A percentile compares a stretch with the other conserved stretches of the same genome.
phyloP scores from a whole-genome alignment of 176 grass and related monocot genomes.

The Rhipidocladum racemiflorum region DNA sequence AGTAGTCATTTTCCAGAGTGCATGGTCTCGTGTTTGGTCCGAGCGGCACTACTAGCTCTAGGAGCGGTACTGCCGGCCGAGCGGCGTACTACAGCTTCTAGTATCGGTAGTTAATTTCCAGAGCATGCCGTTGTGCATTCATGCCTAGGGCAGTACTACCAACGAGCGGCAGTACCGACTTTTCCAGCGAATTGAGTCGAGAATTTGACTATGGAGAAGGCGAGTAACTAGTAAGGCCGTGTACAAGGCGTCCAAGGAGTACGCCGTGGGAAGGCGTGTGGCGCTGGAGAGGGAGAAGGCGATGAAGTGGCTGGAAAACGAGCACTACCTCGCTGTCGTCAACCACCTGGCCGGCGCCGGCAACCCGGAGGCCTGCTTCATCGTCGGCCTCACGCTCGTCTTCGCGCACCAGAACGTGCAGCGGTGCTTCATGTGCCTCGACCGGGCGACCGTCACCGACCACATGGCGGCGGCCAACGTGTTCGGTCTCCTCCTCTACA shows the following conservation, averaged over 20 bases:
- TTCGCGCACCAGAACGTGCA: neutral
- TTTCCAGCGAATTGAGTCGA: too few species aligned
- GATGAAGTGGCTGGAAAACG: conserved; percentile 14
- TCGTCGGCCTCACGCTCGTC: neutral
- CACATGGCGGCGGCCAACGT: conserved; percentile 23
- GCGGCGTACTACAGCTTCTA: too few species aligned
- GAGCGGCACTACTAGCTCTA: too few species aligned
- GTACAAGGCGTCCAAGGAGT: neutral
- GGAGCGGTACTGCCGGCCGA: too few species aligned
- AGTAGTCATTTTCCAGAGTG: too few species aligned
- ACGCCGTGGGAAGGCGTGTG: neutral
- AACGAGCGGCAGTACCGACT: too few species aligned
- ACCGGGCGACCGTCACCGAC: neutral
- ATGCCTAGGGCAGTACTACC: too few species aligned
- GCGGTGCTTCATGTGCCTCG: neutral
- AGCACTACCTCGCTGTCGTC: conserved; percentile 13
- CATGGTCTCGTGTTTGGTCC: too few species aligned
- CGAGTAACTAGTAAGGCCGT: too few species aligned
- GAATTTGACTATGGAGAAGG: too few species aligned
- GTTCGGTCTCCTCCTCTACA: conserved; percentile 23
- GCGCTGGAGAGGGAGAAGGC: conserved; percentile 4
- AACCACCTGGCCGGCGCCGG: neutral
- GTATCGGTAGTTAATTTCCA: too few species aligned
- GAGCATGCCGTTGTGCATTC: too few species aligned
- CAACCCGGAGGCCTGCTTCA: conserved; percentile 36